Conservation (phyloP, 1,139 yeast species). For the Candida tropicalis region DNA sequence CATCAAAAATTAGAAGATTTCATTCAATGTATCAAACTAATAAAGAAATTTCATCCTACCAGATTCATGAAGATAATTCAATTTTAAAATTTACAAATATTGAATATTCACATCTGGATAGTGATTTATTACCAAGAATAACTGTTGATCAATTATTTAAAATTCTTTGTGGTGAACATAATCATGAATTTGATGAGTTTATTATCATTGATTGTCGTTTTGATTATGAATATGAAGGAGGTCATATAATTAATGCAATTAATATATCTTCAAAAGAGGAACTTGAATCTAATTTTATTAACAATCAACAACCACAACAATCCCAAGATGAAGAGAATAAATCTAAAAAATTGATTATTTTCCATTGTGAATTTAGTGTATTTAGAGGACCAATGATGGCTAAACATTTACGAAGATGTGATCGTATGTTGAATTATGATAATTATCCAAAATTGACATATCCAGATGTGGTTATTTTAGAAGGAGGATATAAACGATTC, state of each 20-base stretch:
- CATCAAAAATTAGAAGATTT: constrained; percentile 50
- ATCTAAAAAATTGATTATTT: constrained; percentile 56
- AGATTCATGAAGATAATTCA: constrained; percentile 39
- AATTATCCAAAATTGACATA: constrained; percentile 78
- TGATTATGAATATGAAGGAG: constrained; percentile 89
- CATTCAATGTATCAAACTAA: constrained; percentile 65
- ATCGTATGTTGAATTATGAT: constrained; percentile 71
- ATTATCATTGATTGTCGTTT: constrained; percentile 85
- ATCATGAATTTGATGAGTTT: constrained; percentile 58
- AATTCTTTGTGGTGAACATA: constrained; percentile 60
- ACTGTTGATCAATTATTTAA: constrained; percentile 63
- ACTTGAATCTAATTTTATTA: constrained; percentile 54
- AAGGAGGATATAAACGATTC: constrained; percentile 89
- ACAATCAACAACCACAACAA: constrained; percentile 9
- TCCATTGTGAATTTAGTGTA: constrained; percentile 94
- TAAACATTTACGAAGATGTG: constrained; percentile 78
- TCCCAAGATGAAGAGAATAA: constrained; percentile 15
- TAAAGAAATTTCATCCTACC: constrained; percentile 35
- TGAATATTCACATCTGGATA: constrained; percentile 42
- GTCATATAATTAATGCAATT: constrained; percentile 83
- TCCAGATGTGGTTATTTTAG: constrained; percentile 85
- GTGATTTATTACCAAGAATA: constrained; percentile 78
- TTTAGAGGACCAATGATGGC: constrained; percentile 95
- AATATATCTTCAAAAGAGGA: constrained; percentile 74
- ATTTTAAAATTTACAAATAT: constrained; percentile 43